Percentiles rank a stretch among this genome's conserved stretches.
phyloP scores from a whole-genome alignment of 352 stramenopile species.

The Pythium monospermum region DNA sequence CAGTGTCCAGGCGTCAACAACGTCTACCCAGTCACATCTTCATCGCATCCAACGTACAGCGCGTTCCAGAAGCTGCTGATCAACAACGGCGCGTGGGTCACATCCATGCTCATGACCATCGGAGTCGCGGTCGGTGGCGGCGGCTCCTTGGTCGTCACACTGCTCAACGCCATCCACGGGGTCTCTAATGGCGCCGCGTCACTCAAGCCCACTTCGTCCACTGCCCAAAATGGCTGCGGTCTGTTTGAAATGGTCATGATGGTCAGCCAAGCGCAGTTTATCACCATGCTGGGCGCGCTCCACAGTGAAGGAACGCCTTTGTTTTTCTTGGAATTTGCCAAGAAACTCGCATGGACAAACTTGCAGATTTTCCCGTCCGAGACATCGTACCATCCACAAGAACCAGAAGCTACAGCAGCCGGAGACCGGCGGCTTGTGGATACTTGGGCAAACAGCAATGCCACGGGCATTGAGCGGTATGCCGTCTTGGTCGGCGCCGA shows the following conservation, averaged over 20 bases:
- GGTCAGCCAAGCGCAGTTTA: slow-evolving; percentile 43
- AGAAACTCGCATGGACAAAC: slow-evolving; percentile 51
- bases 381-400: slow-evolving; percentile 9
- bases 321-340: slow-evolving; percentile 44
- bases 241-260: slow-evolving; percentile 38
- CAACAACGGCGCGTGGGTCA: slow-evolving; percentile 34
- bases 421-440: not conserved
- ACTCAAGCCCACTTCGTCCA: slow-evolving; percentile 17
- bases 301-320: slow-evolving; percentile 33
- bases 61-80: slow-evolving; percentile 35
- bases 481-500: slow-evolving; percentile 22
- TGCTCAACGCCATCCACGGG: slow-evolving; percentile 15
- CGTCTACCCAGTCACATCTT: slow-evolving; percentile 33
- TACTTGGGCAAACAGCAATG: not conserved
- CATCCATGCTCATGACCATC: slow-evolving; percentile 22
- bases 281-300: slow-evolving; percentile 38
- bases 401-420: too few relatives aligned
- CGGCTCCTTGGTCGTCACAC: slow-evolving; percentile 19
- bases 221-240: slow-evolving; percentile 16
- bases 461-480: slow-evolving; percentile 11
- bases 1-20: slow-evolving; percentile 42
- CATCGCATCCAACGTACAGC: slow-evolving; percentile 28
- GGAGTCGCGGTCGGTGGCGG: slow-evolving; percentile 28
- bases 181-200: slow-evolving; percentile 11
- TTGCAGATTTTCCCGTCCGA: slow-evolving; percentile 34